Evolutionary conservation across 768 basidiomycete species (phyloP), one percentile per base, ranked within the genome.

Genomic region (Sporobolomyces roseus): DNA sequence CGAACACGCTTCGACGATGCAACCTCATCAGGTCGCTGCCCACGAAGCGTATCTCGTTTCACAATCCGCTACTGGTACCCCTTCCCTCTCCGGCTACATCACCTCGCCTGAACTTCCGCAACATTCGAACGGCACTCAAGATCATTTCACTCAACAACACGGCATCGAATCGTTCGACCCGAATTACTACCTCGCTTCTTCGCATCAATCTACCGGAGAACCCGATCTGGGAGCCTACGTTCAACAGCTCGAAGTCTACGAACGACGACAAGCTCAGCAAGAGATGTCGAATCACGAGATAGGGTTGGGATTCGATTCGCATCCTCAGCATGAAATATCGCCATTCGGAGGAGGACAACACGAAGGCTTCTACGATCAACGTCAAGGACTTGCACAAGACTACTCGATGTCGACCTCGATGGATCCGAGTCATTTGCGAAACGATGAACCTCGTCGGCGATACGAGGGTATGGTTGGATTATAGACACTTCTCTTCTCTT

Each of bases 201-300:
- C n/a, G 19, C 8, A 27, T 13, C n/a, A 5, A 19, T 23, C 43
- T 13, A 62, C 33, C 46, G 35, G 21, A 33, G 49, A 50, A 27
- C 49, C 49, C 27, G 49, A 66, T 46, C 23, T 61, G 16, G 14
- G 9, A n/a, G 61, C 61, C 35, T 68, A 51, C 54, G 43, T 67
- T 10, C 45, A 46, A 35, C 48, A 55, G 38, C 60, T 63, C 60
- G 60, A 67, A 36, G 48, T 5, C n/a, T 21, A 29, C 48, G 45
- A 38, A 27, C 32, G 25, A 1, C 35, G 33, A 17, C 63, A 58
- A 27, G 17, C 25, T 21, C 41, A 50, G 16, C 19, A 10, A 23
- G 32, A 33, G 1, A 10, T 23, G 9, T 12, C 32, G 21, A 8
- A n/a, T 19, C 43, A 61, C 46, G 52, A 46, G 13, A 21, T 56